Base-by-base conservation (phyloP, 495 filamentous ascomycete genomes). In the Xylaria venustula region DNA sequence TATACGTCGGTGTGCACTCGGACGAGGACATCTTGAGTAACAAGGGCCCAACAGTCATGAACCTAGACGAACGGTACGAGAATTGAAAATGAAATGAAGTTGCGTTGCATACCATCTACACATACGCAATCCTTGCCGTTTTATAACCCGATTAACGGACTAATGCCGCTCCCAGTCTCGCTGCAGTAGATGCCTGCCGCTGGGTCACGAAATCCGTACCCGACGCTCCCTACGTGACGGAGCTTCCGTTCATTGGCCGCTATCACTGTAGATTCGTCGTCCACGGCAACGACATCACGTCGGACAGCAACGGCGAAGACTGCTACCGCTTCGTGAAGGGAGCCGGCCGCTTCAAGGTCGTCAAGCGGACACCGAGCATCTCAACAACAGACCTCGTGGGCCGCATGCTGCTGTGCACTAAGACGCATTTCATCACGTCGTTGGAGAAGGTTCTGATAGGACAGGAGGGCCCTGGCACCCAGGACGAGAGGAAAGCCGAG, bases 31-130 rank as follows among this genome's bases (percentile, higher is more conserved):
- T 99, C 69, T 80, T 95, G 42, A 90, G 90, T 58, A 95, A 99
- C 77, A 99, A 99, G 76, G 94, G 94, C 7, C 95, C 95, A 2
- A 97, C 93, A 4, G 94, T 99, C 52, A 99, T 99, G 94, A 91
- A 84, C 47, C 79, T 97, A 54, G 77, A 86, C 55, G 94, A 99
- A 80, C 90, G 94, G 86, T 90, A 78, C 67, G 65, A 59, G 48
- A 11, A n/a, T n/a, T n/a, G n/a, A n/a, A 49, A 45, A 51, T 42
- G 47, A 40, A 23, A 17, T 36, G 8, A 37, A 22, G 58, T 51
- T 56, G 57, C 34, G 54, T 58, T 42, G 46, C 32, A 12, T 56
- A 44, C n/a, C 52, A 58, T 51, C 11, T 54, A 26, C 28, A 36
- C 4, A 17, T 12, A 47, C 12, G 37, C 20, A 46, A 42, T 37